Evolutionary conservation across 345 rosid genomes (phyloP).

Genomic region (Bruguiera parviflora): DNA sequence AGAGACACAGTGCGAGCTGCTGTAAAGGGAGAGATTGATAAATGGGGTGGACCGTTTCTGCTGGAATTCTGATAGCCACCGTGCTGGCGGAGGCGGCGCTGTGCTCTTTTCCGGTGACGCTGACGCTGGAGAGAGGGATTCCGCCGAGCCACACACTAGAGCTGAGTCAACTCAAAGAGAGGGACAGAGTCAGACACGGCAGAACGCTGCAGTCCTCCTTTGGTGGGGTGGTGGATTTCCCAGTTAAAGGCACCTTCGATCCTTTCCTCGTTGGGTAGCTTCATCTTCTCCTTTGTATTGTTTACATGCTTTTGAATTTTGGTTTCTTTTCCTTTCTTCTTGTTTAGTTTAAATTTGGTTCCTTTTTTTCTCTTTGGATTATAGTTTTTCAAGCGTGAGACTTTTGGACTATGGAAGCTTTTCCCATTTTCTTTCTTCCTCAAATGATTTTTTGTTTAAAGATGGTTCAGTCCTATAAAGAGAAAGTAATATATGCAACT

Average conservation of each 20-base stretch:
- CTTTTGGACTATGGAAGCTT: background rate
- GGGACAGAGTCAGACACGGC: constrained; percentile 71
- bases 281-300: background rate
- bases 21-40: background rate
- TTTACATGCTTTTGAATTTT: constrained; percentile 9
- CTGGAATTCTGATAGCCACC: constrained; percentile 16
- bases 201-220: constrained; percentile 57
- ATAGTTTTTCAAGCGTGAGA: background rate
- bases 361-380: background rate
- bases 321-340: background rate
- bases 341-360: background rate
- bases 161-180: constrained; percentile 53
- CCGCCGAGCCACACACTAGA: constrained; percentile 55
- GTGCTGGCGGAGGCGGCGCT: constrained; percentile 8
- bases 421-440: too few species aligned
- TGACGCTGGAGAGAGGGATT: constrained; percentile 40
- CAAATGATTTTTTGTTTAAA: too few species aligned
- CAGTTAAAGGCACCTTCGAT: constrained; percentile 74
- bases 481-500: too few species aligned
- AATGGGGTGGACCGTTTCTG: constrained; percentile 16
- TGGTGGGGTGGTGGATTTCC: constrained; percentile 67
- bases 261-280: constrained; percentile 83
- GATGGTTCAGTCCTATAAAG: too few species aligned
- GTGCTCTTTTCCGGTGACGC: constrained; percentile 30
- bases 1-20: background rate